A percentile compares a stretch with the other conserved stretches of the same genome.
Evolutionary conservation across 2,329 filamentous ascomycete genomes (phyloP).

Genomic region (Pseudogymnoascus sp.): DNA sequence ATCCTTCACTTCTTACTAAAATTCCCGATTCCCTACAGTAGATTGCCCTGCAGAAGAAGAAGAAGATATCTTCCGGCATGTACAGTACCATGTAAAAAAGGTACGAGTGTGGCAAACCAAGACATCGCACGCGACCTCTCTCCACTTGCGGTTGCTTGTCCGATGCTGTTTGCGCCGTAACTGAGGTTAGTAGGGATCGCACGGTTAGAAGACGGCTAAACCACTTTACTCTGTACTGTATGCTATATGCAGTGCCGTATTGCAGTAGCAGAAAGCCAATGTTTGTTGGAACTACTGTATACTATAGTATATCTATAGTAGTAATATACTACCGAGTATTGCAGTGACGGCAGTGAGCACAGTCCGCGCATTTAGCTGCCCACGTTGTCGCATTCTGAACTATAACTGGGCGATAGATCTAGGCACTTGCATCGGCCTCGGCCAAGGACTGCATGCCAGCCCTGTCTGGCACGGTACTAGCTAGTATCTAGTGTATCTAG

Average conservation of each 20-base stretch:
- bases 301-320: neutral
- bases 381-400: neutral
- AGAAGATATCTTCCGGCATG: neutral
- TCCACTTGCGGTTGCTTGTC: neutral
- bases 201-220: no score
- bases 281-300: neutral
- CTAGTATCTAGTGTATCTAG: no score
- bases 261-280: neutral
- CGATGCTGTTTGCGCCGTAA: neutral
- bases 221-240: no score
- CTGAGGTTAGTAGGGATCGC: neutral
- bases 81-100: neutral
- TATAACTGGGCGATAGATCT: neutral
- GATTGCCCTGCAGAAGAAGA: neutral
- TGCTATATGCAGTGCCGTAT: neutral
- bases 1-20: neutral
- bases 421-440: neutral
- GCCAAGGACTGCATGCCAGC: neutral
- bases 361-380: neutral
- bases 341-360: neutral
- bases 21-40: no score
- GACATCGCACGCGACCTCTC: neutral
- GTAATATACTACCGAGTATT: neutral
- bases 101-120: neutral
- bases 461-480: no score